phyloP scores from a whole-genome alignment of 2,329 filamentous ascomycete genomes.

The Cladorrhinum sp. region DNA sequence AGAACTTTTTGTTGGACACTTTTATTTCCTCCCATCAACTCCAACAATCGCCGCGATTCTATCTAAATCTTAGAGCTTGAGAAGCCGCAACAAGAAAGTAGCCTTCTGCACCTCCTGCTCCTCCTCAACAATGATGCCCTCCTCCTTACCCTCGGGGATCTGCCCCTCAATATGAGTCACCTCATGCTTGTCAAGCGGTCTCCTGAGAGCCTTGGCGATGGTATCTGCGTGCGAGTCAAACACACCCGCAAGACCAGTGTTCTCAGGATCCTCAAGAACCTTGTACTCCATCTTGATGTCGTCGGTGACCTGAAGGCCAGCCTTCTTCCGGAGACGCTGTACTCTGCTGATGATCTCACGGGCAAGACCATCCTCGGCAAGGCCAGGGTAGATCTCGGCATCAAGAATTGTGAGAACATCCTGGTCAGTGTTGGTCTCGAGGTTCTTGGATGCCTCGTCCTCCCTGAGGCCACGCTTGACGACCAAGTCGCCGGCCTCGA shows the following conservation, averaged over 20 bases:
- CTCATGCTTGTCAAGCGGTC: conserved; percentile 70
- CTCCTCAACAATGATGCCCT: conserved; percentile 71
- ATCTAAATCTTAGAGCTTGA: conserved; percentile 59
- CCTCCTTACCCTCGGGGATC: conserved; percentile 47
- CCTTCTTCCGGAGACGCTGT: conserved; percentile 90
- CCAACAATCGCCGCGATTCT: neutral
- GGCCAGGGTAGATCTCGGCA: conserved; percentile 71
- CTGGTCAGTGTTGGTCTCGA: conserved; percentile 84
- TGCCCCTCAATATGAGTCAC: conserved; percentile 59
- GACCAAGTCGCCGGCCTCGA: conserved; percentile 78
- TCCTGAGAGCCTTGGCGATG: conserved; percentile 74
- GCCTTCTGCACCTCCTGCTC: conserved; percentile 84
- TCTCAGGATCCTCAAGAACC: conserved; percentile 74
- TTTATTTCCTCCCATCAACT: neutral
- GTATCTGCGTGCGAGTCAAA: conserved; percentile 65
- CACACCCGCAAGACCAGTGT: conserved; percentile 66
- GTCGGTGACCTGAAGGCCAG: conserved; percentile 83
- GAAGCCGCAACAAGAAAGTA: conserved; percentile 61
- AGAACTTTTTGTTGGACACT: neutral
- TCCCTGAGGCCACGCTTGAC: conserved; percentile 78
- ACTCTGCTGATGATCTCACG: conserved; percentile 92
- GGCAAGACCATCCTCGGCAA: conserved; percentile 83
- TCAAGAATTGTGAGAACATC: conserved; percentile 89
- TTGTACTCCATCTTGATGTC: conserved; percentile 94
- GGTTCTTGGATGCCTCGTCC: conserved; percentile 64